Conservation (phyloP, 176 grass and related monocot genomes). For the Calamus simplicifolius region DNA sequence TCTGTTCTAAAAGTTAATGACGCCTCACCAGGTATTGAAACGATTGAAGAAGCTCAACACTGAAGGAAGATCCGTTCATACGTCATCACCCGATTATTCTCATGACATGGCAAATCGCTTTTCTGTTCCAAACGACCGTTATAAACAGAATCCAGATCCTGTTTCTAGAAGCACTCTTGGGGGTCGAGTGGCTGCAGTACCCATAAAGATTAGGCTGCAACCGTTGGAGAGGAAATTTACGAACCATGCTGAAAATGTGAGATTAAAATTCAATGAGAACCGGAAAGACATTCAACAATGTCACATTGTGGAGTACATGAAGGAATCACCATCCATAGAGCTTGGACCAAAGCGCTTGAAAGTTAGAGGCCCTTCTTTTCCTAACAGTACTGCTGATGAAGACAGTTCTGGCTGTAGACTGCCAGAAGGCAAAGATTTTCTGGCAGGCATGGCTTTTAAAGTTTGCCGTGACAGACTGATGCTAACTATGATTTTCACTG, state of each 20-base stretch:
- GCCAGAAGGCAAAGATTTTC: constrained; percentile 19
- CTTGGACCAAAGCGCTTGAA: constrained; percentile 23
- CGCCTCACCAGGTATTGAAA: constrained; percentile 53
- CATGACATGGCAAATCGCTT: background rate
- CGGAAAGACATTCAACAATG: background rate
- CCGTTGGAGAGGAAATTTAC: background rate
- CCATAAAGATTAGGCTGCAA: background rate
- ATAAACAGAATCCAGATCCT: background rate
- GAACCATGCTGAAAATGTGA: background rate
- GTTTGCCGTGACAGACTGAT: constrained; percentile 22
- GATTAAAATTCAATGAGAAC: background rate
- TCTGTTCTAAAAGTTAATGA: constrained; percentile 9
- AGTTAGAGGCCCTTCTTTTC: constrained; percentile 52
- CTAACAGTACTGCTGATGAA: constrained; percentile 21
- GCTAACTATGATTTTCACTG: constrained; percentile 41
- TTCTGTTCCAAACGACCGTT: background rate
- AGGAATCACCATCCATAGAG: background rate
- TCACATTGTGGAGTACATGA: background rate
- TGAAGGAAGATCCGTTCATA: constrained; percentile 29
- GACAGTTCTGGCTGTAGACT: constrained; percentile 39
- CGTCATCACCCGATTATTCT: background rate
- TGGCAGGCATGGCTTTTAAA: constrained; percentile 20
- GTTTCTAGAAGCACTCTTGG: background rate
- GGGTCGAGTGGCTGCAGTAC: background rate
- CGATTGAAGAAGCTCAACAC: constrained; percentile 63